Conservation (phyloP, 2,329 filamentous ascomycete species). For the Penicillium expansum region DNA sequence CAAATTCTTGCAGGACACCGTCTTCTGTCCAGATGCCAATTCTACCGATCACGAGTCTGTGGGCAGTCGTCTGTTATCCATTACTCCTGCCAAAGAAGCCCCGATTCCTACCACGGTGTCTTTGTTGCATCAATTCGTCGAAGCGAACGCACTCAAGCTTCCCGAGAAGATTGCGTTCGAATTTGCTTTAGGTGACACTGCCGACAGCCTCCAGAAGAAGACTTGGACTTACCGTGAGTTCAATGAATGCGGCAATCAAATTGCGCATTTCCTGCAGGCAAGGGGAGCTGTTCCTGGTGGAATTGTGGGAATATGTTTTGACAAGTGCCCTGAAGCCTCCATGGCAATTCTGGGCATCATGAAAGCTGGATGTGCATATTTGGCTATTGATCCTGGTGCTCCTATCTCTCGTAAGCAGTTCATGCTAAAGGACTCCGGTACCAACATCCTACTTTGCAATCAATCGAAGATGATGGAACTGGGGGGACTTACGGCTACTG, state of each 20-base stretch:
- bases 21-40: slow-evolving; percentile 47
- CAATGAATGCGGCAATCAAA: slow-evolving; percentile 66
- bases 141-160: slow-evolving; percentile 54
- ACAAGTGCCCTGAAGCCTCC: slow-evolving; percentile 81
- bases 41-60: slow-evolving; percentile 42
- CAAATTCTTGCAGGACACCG: slow-evolving; percentile 58
- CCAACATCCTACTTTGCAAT: slow-evolving; percentile 62
- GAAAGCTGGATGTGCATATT: slow-evolving; percentile 77
- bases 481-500: slow-evolving; percentile 31
- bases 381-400: slow-evolving; percentile 74
- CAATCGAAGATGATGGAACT: slow-evolving; percentile 44
- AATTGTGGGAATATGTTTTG: slow-evolving; percentile 74
- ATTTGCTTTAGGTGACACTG: slow-evolving; percentile 62
- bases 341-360: slow-evolving; percentile 78
- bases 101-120: slow-evolving; percentile 57
- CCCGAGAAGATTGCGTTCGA: slow-evolving; percentile 69
- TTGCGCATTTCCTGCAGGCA: slow-evolving; percentile 63
- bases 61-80: slow-evolving; percentile 52
- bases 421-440: slow-evolving; percentile 70
- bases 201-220: slow-evolving; percentile 46
- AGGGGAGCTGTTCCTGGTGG: slow-evolving; percentile 54
- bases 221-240: slow-evolving; percentile 75
- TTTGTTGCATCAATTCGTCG: slow-evolving; percentile 76
- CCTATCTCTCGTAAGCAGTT: slow-evolving; percentile 72
- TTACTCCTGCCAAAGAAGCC: slow-evolving; percentile 60